Evolutionary conservation across 352 stramenopile species (phyloP).

Genomic region (Pythium coloratum): DNA sequence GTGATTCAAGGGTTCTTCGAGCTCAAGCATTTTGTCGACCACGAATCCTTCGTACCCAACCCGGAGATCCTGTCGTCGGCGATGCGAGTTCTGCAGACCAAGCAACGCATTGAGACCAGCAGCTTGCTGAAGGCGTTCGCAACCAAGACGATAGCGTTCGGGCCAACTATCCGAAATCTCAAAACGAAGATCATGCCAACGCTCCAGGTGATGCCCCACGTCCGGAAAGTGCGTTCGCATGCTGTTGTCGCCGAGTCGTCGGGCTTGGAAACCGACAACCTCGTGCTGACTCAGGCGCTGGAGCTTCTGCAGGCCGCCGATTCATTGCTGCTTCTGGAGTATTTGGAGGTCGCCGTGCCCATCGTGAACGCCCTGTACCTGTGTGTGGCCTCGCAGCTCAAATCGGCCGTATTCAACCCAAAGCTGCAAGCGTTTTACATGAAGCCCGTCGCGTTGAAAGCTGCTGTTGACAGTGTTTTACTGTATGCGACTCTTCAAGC

Average conservation of each 20-base stretch:
- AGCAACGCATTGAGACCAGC: not conserved
- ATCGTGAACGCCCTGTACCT: slow-evolving; percentile 9
- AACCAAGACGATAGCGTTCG: too few species aligned
- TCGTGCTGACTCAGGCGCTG: not conserved
- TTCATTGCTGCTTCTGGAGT: slow-evolving; percentile 4
- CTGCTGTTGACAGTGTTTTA: not conserved
- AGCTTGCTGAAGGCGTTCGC: not conserved
- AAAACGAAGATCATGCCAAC: not conserved
- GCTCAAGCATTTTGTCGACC: not conserved
- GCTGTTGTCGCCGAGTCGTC: not conserved
- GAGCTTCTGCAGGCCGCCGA: slow-evolving; percentile 1
- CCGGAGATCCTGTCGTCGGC: not conserved
- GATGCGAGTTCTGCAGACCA: not conserved
- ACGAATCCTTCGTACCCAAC: not conserved
- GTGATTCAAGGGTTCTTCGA: slow-evolving; percentile 3
- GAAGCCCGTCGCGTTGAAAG: not conserved
- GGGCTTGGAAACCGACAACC: not conserved
- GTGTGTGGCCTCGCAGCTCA: not conserved
- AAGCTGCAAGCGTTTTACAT: slow-evolving; percentile 6
- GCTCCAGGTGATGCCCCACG: not conserved
- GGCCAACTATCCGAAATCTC: too few species aligned
- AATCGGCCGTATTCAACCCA: slow-evolving; percentile 13
- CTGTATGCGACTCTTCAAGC: slow-evolving; percentile 18
- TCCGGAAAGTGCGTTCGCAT: not conserved
- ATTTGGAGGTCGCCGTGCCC: slow-evolving; percentile 2